Evolutionary conservation across 2,329 filamentous ascomycete species (phyloP).

Genomic region (Pyrenophora tritici-repentis): DNA sequence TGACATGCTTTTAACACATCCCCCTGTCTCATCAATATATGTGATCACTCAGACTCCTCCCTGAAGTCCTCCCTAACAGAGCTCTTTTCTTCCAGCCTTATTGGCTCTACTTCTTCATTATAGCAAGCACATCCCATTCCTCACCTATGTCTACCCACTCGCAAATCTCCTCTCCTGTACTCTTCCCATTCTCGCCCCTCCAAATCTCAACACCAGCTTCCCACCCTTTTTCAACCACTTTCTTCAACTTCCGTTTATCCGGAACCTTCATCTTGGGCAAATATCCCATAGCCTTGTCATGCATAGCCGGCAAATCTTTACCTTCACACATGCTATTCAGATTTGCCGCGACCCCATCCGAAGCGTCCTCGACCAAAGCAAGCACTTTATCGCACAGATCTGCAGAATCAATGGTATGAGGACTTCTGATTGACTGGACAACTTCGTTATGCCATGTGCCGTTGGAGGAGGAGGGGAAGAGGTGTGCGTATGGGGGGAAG

Average conservation of each 20-base stretch:
- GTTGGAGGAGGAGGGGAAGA: slow-evolving; percentile 16
- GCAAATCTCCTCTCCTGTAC: too few species aligned
- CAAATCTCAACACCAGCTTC: slow-evolving; percentile 2
- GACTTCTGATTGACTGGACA: background rate
- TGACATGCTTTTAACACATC: too few species aligned
- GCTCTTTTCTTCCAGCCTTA: too few species aligned
- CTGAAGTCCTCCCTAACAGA: too few species aligned
- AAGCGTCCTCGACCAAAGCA: slow-evolving; percentile 1
- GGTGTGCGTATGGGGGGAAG: slow-evolving; percentile 11
- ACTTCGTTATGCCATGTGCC: slow-evolving; percentile 10
- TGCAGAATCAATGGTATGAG: slow-evolving; percentile 1
- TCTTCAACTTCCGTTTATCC: slow-evolving; percentile 1
- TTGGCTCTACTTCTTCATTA: background rate
- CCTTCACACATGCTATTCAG: slow-evolving; percentile 23
- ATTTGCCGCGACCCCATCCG: background rate
- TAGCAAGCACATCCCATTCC: background rate
- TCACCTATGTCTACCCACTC: background rate
- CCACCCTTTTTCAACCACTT: background rate
- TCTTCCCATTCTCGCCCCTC: background rate
- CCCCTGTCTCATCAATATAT: too few species aligned
- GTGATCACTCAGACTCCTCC: too few species aligned
- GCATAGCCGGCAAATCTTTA: slow-evolving; percentile 10
- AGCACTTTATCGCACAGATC: background rate
- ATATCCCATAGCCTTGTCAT: background rate
- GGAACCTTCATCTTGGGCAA: slow-evolving; percentile 8